Conservation (phyloP, 169 alveolate species). For the Plasmodium cynomolgi region DNA sequence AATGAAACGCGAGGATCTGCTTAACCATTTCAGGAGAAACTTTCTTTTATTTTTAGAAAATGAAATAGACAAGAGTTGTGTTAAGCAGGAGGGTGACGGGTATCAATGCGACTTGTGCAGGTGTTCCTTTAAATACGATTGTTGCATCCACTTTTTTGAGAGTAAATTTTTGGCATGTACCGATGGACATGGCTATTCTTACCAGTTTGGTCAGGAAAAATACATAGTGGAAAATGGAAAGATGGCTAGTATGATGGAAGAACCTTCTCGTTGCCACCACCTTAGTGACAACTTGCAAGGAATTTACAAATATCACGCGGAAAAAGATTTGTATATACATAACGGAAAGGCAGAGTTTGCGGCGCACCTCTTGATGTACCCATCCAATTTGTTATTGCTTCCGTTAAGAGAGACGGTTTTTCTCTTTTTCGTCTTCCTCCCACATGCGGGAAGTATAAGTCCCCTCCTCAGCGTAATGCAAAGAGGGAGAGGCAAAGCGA, state of each 20-base stretch:
- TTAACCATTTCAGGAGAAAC: slow-evolving; percentile 5
- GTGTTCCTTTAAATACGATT: slow-evolving; percentile 41
- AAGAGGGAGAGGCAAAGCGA: neutral
- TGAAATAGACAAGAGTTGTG: slow-evolving; percentile 26
- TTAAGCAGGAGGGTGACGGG: slow-evolving; percentile 13
- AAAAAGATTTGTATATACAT: slow-evolving; percentile 50
- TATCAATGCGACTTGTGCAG: slow-evolving; percentile 40
- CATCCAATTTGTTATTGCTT: slow-evolving; percentile 31
- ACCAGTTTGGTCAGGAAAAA: slow-evolving; percentile 17
- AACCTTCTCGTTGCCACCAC: neutral
- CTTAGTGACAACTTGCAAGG: neutral
- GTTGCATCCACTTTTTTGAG: slow-evolving; percentile 13
- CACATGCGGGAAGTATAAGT: slow-evolving; percentile 30
- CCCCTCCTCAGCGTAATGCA: slow-evolving; percentile 19
- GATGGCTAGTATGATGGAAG: neutral
- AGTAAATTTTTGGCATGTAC: neutral
- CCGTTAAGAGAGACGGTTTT: slow-evolving; percentile 54
- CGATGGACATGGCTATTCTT: neutral
- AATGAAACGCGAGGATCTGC: neutral
- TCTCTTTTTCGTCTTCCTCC: slow-evolving; percentile 45
- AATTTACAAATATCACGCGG: slow-evolving; percentile 37
- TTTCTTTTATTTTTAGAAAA: slow-evolving; percentile 3
- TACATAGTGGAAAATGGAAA: slow-evolving; percentile 20
- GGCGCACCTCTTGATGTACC: slow-evolving; percentile 8
- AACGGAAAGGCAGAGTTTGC: slow-evolving; percentile 6